Base-by-base conservation (phyloP, 106 monocot genomes). In the Chionographis japonica region DNA sequence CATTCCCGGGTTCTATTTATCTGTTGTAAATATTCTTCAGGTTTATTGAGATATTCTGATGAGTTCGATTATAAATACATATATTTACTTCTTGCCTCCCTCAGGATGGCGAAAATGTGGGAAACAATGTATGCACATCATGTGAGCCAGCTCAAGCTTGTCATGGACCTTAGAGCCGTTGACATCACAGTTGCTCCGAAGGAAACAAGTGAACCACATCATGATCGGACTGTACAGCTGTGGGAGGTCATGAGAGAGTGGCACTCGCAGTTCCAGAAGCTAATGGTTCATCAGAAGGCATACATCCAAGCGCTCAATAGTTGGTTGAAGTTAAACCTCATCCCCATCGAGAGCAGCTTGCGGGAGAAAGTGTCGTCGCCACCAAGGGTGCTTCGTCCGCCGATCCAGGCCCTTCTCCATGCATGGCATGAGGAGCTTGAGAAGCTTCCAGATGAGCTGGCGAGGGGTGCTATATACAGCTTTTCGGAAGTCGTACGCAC, bases 61-160 rank as follows among this genome's bases (percentile, higher is more conserved):
- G 27, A 27, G 27, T 27, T 27, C 1, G 46, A 1, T 1, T 5
- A 0, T 10, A 46, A 2, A 6, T 46, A 46, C 9, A 10, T 46
- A 46, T 46, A 46, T 10, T 46, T 46, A 46, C 46, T 10, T 46
- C 1, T 46, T 46, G 9, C 46, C 54, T 57, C 11, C 18, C 2
- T 0, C 62, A 82, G 82, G 58, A 73, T 82, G 82, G 77, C 82
- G 12, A 58, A 69, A 57, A 82, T 82, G 82, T 82, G 82, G 82
- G 77, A 82, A 65, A 37, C 63, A 15, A 82, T 82, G 82, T 46
- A 58, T 18, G 2, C 2, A 54, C 76, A 82, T 40, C 82, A 82
- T 66, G 42, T 6, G 5, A 63, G 37, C 49, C 82, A 82, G 77
- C 54, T 50, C 11, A 58, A 69, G 60, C 68, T 82, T 68, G 77